Percentiles rank a stretch among this genome's conserved stretches.
phyloP scores from a whole-genome alignment of 2,329 filamentous ascomycete genomes.

The Fusarium poae region DNA sequence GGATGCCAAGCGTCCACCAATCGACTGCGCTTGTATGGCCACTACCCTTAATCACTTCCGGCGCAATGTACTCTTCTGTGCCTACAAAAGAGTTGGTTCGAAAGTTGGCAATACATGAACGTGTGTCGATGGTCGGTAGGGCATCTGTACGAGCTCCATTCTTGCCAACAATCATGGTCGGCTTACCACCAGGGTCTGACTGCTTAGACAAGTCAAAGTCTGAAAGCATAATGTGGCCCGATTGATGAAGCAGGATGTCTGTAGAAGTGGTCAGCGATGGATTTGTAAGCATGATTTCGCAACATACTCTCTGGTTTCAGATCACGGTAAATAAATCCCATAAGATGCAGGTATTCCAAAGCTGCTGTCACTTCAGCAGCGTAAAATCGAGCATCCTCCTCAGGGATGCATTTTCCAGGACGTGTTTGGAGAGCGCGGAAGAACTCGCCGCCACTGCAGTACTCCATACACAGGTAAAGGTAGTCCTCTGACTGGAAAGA shows the following conservation, averaged over 20 bases:
- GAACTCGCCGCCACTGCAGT: slow-evolving; percentile 98
- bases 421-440: slow-evolving; percentile 96
- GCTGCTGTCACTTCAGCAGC: slow-evolving; percentile 97
- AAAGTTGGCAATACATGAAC: slow-evolving; percentile 98
- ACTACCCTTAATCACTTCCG: slow-evolving; percentile 98
- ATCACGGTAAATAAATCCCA: slow-evolving; percentile 99
- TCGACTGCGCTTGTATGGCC: slow-evolving; percentile 98
- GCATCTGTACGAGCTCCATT: slow-evolving; percentile 88
- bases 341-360: slow-evolving; percentile 94
- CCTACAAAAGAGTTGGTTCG: slow-evolving; percentile 98
- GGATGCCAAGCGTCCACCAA: slow-evolving; percentile 98
- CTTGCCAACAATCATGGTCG: slow-evolving; percentile 96
- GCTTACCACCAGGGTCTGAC: slow-evolving; percentile 93
- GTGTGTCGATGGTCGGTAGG: slow-evolving; percentile 96
- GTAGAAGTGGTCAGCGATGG: slow-evolving; percentile 14
- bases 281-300: slow-evolving; percentile 17
- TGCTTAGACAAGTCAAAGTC: slow-evolving; percentile 99
- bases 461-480: slow-evolving; percentile 99
- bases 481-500: slow-evolving; percentile 99
- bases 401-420: slow-evolving; percentile 95
- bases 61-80: slow-evolving; percentile 98
- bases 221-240: slow-evolving; percentile 99
- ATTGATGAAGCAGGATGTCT: slow-evolving; percentile 98
- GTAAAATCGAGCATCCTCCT: slow-evolving; percentile 97
- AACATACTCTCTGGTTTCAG: slow-evolving; percentile 92